A percentile compares a stretch with the other conserved stretches of the same genome.
phyloP scores from a whole-genome alignment of 768 basidiomycete genomes.

The Termitomyces sp. region DNA sequence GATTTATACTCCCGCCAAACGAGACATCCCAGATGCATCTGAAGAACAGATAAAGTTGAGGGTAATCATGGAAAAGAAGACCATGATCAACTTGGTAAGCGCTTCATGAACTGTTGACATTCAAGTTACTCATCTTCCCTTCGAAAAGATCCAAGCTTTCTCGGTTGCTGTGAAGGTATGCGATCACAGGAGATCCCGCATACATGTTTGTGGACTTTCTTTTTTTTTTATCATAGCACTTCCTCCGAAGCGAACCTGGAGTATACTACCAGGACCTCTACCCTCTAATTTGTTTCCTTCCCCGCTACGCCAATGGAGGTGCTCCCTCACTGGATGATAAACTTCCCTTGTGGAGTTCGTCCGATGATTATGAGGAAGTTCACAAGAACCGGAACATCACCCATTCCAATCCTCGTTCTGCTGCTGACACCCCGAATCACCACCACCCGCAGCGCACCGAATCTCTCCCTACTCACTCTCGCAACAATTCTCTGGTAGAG shows the following conservation, averaged over 20 bases:
- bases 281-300: slow-evolving; percentile 62
- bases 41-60: slow-evolving; percentile 31
- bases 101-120: not conserved
- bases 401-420: slow-evolving; percentile 8
- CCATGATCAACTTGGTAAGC: slow-evolving; percentile 63
- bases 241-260: slow-evolving; percentile 37
- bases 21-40: slow-evolving; percentile 26
- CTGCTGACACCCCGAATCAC: slow-evolving; percentile 4
- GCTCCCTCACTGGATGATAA: slow-evolving; percentile 33
- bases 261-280: slow-evolving; percentile 69
- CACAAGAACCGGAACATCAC: not conserved
- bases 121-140: not conserved
- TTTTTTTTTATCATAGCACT: slow-evolving; percentile 39
- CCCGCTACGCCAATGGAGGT: slow-evolving; percentile 41
- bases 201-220: not conserved
- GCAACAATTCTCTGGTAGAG: slow-evolving; percentile 7
- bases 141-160: slow-evolving; percentile 58
- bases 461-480: slow-evolving; percentile 11
- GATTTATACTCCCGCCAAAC: slow-evolving; percentile 48
- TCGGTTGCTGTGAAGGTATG: slow-evolving; percentile 61
- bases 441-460: slow-evolving; percentile 16
- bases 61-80: slow-evolving; percentile 66
- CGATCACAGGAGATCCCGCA: not conserved
- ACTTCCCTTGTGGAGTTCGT: slow-evolving; percentile 54
- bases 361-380: slow-evolving; percentile 23